Conservation (phyloP, 441 rosid species). For the Raphanus hybrid region DNA sequence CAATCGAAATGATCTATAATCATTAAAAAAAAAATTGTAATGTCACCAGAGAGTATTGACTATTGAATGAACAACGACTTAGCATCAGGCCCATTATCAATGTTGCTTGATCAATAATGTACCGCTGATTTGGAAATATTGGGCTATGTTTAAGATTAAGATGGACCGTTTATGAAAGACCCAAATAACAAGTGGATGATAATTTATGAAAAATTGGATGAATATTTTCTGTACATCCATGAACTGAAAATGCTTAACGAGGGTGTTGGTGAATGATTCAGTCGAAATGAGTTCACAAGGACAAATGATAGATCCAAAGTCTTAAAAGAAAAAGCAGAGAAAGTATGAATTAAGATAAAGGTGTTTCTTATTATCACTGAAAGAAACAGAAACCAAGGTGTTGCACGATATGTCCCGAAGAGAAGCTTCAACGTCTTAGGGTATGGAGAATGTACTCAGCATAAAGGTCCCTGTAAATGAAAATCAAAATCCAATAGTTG, state of each 20-base stretch:
- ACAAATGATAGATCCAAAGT: conserved; percentile 12
- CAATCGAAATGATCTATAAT: no score
- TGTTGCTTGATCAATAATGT: no score
- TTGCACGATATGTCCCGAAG: conserved; percentile 1
- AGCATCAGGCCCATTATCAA: no score
- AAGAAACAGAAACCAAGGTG: conserved; percentile 22
- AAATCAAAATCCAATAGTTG: not conserved
- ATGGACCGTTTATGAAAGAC: not conserved
- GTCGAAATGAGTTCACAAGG: conserved; percentile 2
- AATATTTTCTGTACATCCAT: no score
- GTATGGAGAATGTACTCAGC: conserved; percentile 91
- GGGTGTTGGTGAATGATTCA: no score
- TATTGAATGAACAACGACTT: no score
- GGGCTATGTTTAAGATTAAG: not conserved
- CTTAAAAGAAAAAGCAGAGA: conserved; percentile 15
- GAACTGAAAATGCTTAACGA: no score
- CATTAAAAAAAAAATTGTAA: no score
- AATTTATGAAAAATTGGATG: no score
- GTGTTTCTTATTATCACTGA: conserved; percentile 11
- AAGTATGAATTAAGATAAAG: conserved; percentile 10
- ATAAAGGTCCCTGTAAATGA: conserved; percentile 79
- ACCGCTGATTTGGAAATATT: no score
- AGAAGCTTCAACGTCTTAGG: conserved; percentile 57
- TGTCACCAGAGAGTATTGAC: no score
- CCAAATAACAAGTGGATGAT: not conserved